Base-by-base conservation (phyloP, 139 green algal genomes). In the Zygnema circumcarinatum region DNA sequence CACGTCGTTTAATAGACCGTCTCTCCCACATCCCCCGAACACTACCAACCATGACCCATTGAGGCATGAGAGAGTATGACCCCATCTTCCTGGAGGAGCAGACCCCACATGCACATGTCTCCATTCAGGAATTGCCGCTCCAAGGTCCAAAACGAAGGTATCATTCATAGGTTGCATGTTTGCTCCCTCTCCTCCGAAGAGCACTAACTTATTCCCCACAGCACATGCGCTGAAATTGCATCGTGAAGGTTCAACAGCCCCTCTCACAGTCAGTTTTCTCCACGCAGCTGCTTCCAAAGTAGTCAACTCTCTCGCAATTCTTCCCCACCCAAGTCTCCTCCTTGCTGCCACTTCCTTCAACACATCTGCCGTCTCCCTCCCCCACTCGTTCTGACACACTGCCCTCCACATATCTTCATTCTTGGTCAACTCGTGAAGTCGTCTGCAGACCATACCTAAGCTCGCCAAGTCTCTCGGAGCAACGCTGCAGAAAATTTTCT, bases 221-320 rank as follows among this genome's bases (percentile, higher is more conserved):
- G 87, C 83, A 54, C 87, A 91, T 62, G 82, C 83, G 42, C 85
- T 90, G 56, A 91, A 91, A 69, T 91, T 91, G 87, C 67, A 89
- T 40, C 87, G 74, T 1, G 81, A 73, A 0, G 86, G 86, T 38
- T 89, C 74, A 74, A 91, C 87, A 0, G 72, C 25, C 39, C 87
- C 87, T 33, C 73, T 73, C 1, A 91, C 87, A 0, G 54, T 85
- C 3, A 84, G 72, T 68, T 76, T 89, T 22, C 81, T 56, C 87
- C 87, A 91, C 38, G 76, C 38, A 7, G 87, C 33, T 1, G 74
- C 73, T 56, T 90, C 83, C 20, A 91, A 67, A 33, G 87, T 91
- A 1, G 87, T 87, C 1, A 91, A 38, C 54, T 89, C 56, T 53
- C 69, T 39, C 42, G 87, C 83, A 33, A 91, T 78, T 32, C 74